Conservation (phyloP, 306 rosid species). For the Prunus fruticosa region DNA sequence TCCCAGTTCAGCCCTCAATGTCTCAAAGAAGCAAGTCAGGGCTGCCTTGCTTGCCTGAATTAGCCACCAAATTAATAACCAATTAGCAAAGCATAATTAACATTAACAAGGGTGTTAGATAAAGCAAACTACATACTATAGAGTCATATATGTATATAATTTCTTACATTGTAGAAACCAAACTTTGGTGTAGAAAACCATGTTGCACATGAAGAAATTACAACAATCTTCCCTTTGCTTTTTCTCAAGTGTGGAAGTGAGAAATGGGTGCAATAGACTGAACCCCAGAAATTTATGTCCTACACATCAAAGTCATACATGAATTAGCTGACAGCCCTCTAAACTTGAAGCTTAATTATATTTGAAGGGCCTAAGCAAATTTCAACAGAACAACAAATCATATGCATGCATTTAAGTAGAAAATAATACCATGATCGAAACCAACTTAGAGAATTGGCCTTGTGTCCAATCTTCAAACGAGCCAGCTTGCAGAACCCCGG, state of each 20-base stretch:
- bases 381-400: no score
- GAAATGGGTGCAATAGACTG: conserved; percentile 40
- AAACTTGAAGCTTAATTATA: background rate
- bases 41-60: conserved; percentile 72
- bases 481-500: conserved; percentile 8
- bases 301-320: background rate
- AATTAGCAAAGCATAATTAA: background rate
- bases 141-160: no score
- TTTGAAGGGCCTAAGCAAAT: background rate
- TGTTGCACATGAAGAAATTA: conserved; percentile 45
- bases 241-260: conserved; percentile 53
- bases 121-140: background rate
- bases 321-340: background rate
- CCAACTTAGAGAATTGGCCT: background rate
- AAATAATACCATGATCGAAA: conserved; percentile 5
- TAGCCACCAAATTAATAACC: background rate
- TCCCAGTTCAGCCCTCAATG: conserved; percentile 54
- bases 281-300: conserved; percentile 79
- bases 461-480: conserved; percentile 11
- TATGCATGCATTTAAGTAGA: background rate
- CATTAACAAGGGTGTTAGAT: background rate
- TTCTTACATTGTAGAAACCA: conserved; percentile 43
- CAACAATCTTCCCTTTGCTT: conserved; percentile 62
- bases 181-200: conserved; percentile 55
- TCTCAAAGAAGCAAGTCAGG: conserved; percentile 39